A percentile compares a stretch with the other conserved stretches of the same genome.
Conservation (phyloP, 805 yeast genomes). For the Lipomyces orientalis region DNA sequence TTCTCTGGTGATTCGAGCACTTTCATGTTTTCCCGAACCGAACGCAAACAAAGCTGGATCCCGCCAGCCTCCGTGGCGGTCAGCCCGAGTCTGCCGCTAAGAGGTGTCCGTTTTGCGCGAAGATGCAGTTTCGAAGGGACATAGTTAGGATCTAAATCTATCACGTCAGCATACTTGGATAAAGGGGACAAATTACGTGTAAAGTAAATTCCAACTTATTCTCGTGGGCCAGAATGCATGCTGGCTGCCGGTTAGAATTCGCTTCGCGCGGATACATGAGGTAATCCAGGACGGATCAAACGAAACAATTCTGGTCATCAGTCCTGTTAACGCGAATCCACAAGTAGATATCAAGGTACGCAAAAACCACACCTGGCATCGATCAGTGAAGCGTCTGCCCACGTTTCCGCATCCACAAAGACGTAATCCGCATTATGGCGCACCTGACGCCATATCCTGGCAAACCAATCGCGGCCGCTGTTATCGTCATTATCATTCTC, state of each 20-base stretch:
- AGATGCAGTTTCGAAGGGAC: neutral
- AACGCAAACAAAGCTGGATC: conserved; percentile 6
- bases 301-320: conserved; percentile 11
- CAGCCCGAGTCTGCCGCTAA: neutral
- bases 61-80: neutral
- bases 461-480: neutral
- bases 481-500: neutral
- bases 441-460: neutral
- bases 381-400: conserved; percentile 1
- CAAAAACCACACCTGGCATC: conserved; percentile 8
- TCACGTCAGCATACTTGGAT: neutral
- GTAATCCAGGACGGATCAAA: conserved; percentile 16
- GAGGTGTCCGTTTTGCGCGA: neutral
- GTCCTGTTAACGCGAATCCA: neutral
- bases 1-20: neutral
- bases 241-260: conserved; percentile 1
- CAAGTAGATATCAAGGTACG: neutral
- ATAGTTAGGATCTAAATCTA: neutral
- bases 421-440: conserved; percentile 1
- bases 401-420: conserved; percentile 5
- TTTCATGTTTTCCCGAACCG: conserved; percentile 1
- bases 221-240: conserved; percentile 11
- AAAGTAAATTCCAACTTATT: conserved; percentile 1
- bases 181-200: neutral
- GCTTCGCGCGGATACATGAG: neutral